These are phyloP conservation scores for Lachnellula arida DNA, from an alignment of 2,329 filamentous ascomycete genomes.

Conservation along the genomic window DNA sequence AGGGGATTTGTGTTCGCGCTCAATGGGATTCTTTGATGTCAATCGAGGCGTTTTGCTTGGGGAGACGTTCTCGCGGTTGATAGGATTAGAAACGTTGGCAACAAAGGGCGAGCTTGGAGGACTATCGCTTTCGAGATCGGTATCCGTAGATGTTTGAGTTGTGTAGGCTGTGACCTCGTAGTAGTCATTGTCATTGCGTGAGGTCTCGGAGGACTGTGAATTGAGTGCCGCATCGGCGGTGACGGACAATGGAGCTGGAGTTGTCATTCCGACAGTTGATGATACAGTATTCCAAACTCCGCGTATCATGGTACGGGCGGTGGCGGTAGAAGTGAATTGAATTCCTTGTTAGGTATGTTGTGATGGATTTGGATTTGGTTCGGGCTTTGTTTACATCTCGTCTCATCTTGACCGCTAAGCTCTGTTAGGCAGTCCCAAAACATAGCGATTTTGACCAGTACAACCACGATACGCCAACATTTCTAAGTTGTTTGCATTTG, in stretches of 20 bases:
- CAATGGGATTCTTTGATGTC: conserved; percentile 22
- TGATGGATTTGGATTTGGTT: neutral
- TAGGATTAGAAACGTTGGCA: conserved; percentile 18
- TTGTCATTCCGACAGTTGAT: conserved; percentile 20
- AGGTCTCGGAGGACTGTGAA: conserved; percentile 12
- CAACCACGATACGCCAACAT: too few species aligned
- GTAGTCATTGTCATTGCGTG: conserved; percentile 10
- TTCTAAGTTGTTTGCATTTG: too few species aligned
- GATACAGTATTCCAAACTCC: conserved; percentile 16
- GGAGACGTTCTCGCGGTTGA: conserved; percentile 28
- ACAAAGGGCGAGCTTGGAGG: conserved; percentile 30
- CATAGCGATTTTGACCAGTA: neutral
- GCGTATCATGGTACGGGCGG: conserved; percentile 6
- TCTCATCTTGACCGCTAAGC: neutral
- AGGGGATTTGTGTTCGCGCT: conserved; percentile 23
- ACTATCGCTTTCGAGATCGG: conserved; percentile 23
- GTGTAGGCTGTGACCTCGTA: conserved; percentile 26
- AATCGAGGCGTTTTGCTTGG: conserved; percentile 24
- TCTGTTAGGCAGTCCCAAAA: conserved; percentile 2
- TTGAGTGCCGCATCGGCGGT: conserved; percentile 19
- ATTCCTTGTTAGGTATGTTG: too few species aligned
- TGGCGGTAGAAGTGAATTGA: neutral
- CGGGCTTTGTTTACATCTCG: neutral
- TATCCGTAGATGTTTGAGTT: conserved; percentile 15
- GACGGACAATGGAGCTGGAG: conserved; percentile 20